Evolutionary conservation across 768 basidiomycete genomes (phyloP), one percentile per base, ranked within the genome.

Genomic region (Cystofilobasidium capitatum): DNA sequence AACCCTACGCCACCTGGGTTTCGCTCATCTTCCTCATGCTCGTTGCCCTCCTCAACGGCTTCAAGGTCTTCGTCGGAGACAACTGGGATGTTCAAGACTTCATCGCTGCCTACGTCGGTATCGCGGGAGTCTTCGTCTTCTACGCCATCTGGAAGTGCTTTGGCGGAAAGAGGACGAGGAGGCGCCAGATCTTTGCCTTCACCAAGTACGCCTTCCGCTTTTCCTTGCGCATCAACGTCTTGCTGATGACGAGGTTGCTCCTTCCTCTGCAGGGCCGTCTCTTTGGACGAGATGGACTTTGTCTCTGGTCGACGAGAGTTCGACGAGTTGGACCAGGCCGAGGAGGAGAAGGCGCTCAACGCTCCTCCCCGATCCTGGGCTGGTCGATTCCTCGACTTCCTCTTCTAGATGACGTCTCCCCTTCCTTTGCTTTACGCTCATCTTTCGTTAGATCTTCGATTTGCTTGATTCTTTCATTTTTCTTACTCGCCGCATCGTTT

Each of bases 61-160:
- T 75, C 70, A 65, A 70, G 58, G 71, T 72, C 37, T 76, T 76
- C 69, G 64, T 74, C 63, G 70, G 71, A 37, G 70, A 71, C 31
- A 71, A 72, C 61, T 75, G 70, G 70, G 58, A 33, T 37, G 69
- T 58, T 3, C 57, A 71, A 17, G 54, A 58, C 35, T 74, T 75
- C 54, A 62, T 73, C 58, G 69, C 73, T 0, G 70, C 62, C 58
- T 75, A 75, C 64, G 66, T 70, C 64, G 73, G 61, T 20, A 29
- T 69, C 20, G 69, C 69, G 20, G 63, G 74, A 33, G 71, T 68
- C 69, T 62, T 73, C 59, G 62, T 73, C 31, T 73, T 71, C 36
- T 72, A 61, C 51, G 66, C 72, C 39, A 65, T 62, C 16, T 75
- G 71, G 70, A 75, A 75, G 64, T 57, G 73, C 35, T 69, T 64